A percentile compares a stretch with the other conserved stretches of the same genome.
phyloP scores from a whole-genome alignment of 106 monocot species.

The Chionographis japonica region DNA sequence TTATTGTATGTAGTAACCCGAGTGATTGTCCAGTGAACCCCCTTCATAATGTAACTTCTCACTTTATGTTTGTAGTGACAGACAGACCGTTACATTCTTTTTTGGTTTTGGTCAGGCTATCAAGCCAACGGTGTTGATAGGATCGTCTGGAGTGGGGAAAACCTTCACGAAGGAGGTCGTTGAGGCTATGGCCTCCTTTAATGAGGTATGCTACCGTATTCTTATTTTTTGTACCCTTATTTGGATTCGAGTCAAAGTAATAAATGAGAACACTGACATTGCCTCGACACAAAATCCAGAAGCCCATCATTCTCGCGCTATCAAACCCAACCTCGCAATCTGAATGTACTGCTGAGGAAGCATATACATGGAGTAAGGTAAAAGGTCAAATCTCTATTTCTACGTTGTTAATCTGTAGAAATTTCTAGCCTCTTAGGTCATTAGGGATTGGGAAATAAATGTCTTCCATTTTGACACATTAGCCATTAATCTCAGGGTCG shows the following conservation, averaged over 20 bases:
- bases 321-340: conserved; percentile 95
- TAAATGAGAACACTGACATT: background rate
- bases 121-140: conserved; percentile 54
- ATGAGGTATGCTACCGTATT: conserved; percentile 22
- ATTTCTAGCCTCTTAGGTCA: background rate
- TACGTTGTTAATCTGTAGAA: background rate
- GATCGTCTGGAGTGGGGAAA: conserved; percentile 51
- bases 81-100: no score
- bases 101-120: conserved; percentile 22
- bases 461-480: background rate
- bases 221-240: background rate
- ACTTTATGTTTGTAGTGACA: no score
- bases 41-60: no score
- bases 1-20: no score
- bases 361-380: conserved; percentile 92
- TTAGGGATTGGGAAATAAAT: background rate
- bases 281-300: conserved; percentile 30
- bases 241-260: background rate
- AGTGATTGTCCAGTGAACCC: no score
- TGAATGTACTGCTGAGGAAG: conserved; percentile 90
- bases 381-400: background rate
- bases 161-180: conserved; percentile 58
- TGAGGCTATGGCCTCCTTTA: conserved; percentile 43
- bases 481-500: conserved; percentile 47
- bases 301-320: conserved; percentile 79